These are phyloP conservation scores for Yarrowia sp. DNA, from an alignment of 805 yeast species.

Conservation along the genomic window DNA sequence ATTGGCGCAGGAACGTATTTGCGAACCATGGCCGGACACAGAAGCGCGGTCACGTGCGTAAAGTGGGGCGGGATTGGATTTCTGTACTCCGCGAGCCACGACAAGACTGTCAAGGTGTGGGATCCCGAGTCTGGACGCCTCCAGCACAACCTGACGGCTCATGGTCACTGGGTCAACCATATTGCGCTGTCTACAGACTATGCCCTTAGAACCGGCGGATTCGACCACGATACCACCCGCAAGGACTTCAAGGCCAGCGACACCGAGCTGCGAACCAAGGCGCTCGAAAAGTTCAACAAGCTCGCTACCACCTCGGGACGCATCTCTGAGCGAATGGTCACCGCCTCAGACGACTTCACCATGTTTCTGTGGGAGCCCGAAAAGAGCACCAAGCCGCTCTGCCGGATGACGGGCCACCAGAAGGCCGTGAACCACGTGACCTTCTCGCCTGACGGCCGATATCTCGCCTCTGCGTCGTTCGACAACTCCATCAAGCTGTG, in stretches of 20 bases:
- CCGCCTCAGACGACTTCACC: slow-evolving; percentile 96
- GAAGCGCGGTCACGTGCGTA: slow-evolving; percentile 88
- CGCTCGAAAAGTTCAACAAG: slow-evolving; percentile 59
- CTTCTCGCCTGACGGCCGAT: slow-evolving; percentile 92
- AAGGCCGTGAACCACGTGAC: slow-evolving; percentile 93
- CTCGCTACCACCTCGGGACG: slow-evolving; percentile 59
- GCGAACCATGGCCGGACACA: slow-evolving; percentile 80
- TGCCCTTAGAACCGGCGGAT: slow-evolving; percentile 83
- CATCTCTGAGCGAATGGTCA: slow-evolving; percentile 73
- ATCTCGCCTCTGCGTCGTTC: slow-evolving; percentile 87
- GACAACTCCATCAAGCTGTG: slow-evolving; percentile 94
- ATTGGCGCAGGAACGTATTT: slow-evolving; percentile 62
- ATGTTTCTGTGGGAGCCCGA: slow-evolving; percentile 97
- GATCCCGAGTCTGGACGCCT: slow-evolving; percentile 75
- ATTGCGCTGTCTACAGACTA: slow-evolving; percentile 87
- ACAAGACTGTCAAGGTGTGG: slow-evolving; percentile 92
- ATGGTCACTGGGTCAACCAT: slow-evolving; percentile 98
- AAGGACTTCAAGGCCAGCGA: slow-evolving; percentile 29
- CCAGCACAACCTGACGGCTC: slow-evolving; percentile 75
- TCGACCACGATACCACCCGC: slow-evolving; percentile 63
- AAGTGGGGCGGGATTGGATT: slow-evolving; percentile 92
- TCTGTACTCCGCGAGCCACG: slow-evolving; percentile 88
- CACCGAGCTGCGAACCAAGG: slow-evolving; percentile 56
- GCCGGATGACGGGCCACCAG: slow-evolving; percentile 97
- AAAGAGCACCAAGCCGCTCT: slow-evolving; percentile 73